Evolutionary conservation across 345 rosid species (phyloP).

Genomic region (Acer campestre): DNA sequence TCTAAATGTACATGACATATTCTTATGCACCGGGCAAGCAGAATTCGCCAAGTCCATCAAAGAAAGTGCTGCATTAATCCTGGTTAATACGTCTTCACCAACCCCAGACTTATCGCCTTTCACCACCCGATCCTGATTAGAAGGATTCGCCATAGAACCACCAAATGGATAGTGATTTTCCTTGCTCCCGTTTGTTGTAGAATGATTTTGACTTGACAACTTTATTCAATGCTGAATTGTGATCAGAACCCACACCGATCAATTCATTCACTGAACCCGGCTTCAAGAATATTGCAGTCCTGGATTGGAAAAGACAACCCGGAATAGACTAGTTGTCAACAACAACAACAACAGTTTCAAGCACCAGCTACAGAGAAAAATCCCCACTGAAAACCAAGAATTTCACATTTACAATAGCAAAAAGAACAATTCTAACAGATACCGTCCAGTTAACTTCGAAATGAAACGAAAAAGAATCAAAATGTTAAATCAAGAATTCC

Average conservation of each 20-base stretch:
- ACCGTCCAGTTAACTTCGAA: background rate
- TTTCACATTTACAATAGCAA: background rate
- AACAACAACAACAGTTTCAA: too few relatives aligned
- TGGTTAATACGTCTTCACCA: background rate
- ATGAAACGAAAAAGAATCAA: background rate
- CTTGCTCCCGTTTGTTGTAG: conserved; percentile 18
- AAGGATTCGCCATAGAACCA: background rate
- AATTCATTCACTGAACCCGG: conserved; percentile 25
- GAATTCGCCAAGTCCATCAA: conserved; percentile 19
- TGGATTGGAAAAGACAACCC: background rate
- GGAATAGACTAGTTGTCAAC: background rate
- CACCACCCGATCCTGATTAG: background rate
- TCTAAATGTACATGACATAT: background rate
- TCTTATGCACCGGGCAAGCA: background rate
- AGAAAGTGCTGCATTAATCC: conserved; percentile 12
- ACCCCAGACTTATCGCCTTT: background rate
- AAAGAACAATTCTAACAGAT: background rate
- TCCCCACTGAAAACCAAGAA: background rate
- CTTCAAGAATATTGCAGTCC: background rate
- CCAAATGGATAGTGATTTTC: conserved; percentile 14
- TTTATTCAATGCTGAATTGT: conserved; percentile 9
- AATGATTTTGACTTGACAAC: background rate
- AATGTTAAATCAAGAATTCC: conserved; percentile 5
- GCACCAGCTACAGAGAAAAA: background rate
- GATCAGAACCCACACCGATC: conserved; percentile 29